These are phyloP conservation scores for Xylariaceae sp. DNA, from an alignment of 2,329 filamentous ascomycete genomes.

Conservation along the genomic window DNA sequence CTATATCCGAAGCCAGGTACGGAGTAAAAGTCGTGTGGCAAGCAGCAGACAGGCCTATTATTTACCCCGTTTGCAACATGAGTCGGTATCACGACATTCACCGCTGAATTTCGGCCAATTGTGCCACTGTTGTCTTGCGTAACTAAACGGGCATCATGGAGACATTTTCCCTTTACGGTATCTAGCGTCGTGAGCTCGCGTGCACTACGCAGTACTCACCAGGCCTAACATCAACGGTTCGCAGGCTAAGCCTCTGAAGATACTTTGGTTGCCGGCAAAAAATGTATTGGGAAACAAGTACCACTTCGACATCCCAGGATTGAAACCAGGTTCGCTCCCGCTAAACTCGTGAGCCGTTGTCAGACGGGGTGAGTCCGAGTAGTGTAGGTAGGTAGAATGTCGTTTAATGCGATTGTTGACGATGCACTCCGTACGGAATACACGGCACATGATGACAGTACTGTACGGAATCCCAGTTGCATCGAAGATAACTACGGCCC, in stretches of 20 bases:
- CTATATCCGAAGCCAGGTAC: neutral
- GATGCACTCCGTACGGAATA: too few species aligned
- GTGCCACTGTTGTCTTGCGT: constrained; percentile 4
- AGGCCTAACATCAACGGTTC: too few species aligned
- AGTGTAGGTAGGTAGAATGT: too few species aligned
- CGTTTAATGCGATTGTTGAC: too few species aligned
- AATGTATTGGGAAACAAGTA: too few species aligned
- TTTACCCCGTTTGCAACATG: neutral
- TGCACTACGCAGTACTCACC: too few species aligned
- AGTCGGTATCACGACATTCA: neutral
- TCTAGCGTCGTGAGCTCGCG: neutral
- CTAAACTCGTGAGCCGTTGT: too few species aligned
- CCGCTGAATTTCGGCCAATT: constrained; percentile 12
- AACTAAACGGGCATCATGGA: neutral
- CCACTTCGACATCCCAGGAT: too few species aligned
- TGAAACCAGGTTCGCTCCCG: too few species aligned
- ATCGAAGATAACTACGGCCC: neutral
- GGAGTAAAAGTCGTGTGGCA: neutral
- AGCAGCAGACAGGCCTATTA: neutral
- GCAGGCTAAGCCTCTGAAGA: too few species aligned
- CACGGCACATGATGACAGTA: neutral
- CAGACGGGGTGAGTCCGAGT: too few species aligned
- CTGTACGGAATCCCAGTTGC: neutral
- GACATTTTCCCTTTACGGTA: neutral
- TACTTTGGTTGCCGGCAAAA: too few species aligned